Percentiles rank a stretch among this genome's conserved stretches.
Conservation (phyloP, 106 monocot genomes). For the Dendrobium chrysotoxum region DNA sequence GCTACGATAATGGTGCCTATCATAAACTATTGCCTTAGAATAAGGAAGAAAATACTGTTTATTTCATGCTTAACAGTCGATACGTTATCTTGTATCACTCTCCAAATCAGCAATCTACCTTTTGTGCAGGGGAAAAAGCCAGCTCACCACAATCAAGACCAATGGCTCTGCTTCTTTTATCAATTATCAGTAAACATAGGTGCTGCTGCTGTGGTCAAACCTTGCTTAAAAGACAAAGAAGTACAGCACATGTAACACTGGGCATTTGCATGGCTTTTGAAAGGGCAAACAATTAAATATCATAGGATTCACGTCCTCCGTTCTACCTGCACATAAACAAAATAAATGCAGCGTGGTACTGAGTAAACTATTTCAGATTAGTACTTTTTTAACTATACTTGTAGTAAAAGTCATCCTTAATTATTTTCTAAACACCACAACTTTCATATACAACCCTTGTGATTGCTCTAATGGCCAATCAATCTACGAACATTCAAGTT, state of each 20-base stretch:
- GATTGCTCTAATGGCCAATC: background rate
- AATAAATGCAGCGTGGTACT: background rate
- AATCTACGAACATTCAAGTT: background rate
- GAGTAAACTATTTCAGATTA: too few species aligned
- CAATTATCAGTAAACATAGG: slow-evolving; percentile 4
- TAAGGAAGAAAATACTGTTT: background rate
- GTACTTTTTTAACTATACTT: background rate
- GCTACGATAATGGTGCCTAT: background rate
- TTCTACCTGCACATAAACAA: background rate
- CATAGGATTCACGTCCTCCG: background rate
- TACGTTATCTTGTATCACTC: background rate
- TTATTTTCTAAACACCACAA: background rate
- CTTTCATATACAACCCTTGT: background rate
- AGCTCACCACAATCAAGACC: background rate
- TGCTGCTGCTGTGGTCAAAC: slow-evolving; percentile 5
- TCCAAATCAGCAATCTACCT: background rate
- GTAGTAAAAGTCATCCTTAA: too few species aligned
- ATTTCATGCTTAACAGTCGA: background rate
- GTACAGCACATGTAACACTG: background rate
- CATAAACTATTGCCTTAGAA: background rate
- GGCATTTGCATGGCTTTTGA: background rate
- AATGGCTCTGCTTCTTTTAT: background rate
- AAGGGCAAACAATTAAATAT: background rate
- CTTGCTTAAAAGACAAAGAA: background rate
- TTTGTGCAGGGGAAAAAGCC: background rate